phyloP scores from a whole-genome alignment of 1,284 basidiomycete species.

The Puccinia polysora region DNA sequence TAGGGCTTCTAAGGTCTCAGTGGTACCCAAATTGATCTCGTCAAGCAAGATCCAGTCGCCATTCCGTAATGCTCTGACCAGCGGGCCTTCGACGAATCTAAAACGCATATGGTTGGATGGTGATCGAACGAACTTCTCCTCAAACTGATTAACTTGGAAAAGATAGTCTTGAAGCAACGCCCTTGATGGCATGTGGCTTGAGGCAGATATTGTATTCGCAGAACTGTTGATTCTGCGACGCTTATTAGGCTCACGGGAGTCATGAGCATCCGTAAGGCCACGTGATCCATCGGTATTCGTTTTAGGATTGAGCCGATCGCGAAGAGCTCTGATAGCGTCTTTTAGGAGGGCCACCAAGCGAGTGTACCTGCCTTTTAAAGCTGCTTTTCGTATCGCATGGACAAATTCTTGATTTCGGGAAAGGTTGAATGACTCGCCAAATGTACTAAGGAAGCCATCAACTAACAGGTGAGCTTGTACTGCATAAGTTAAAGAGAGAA shows the following conservation, averaged over 20 bases:
- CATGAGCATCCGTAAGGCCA: background rate
- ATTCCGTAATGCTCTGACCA: slow-evolving; percentile 80
- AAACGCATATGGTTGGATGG: slow-evolving; percentile 79
- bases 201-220: slow-evolving; percentile 48
- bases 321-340: slow-evolving; percentile 28
- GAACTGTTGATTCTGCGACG: slow-evolving; percentile 64
- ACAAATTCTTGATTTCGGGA: slow-evolving; percentile 81
- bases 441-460: slow-evolving; percentile 73
- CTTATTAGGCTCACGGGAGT: slow-evolving; percentile 61
- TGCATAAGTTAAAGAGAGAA: slow-evolving; percentile 54
- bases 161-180: slow-evolving; percentile 59
- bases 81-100: slow-evolving; percentile 91
- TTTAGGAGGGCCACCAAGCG: slow-evolving; percentile 33
- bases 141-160: slow-evolving; percentile 69
- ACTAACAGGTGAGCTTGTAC: slow-evolving; percentile 72
- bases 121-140: slow-evolving; percentile 70
- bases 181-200: slow-evolving; percentile 50
- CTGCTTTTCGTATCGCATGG: slow-evolving; percentile 28
- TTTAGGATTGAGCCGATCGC: slow-evolving; percentile 3
- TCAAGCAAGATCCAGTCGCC: slow-evolving; percentile 96
- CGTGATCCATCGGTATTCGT: background rate
- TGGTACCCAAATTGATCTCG: slow-evolving; percentile 89
- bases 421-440: slow-evolving; percentile 80
- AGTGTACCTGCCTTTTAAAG: slow-evolving; percentile 29
- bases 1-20: slow-evolving; percentile 92